These are phyloP conservation scores for Friedmanniomyces simplex DNA, from an alignment of 495 filamentous ascomycete genomes.

Conservation along the genomic window DNA sequence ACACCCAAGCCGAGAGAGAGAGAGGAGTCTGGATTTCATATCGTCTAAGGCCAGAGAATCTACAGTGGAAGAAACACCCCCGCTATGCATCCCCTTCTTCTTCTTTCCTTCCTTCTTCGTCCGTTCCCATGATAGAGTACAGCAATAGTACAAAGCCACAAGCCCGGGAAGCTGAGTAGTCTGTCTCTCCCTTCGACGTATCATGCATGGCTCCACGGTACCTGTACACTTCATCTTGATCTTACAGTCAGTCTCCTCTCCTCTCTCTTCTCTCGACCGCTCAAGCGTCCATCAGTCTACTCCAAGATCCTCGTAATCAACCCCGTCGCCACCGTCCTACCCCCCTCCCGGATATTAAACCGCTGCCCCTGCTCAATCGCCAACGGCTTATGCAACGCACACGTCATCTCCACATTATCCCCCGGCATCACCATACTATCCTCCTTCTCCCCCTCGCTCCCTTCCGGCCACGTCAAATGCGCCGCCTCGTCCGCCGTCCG, in stretches of 20 bases:
- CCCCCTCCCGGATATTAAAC: constrained; percentile 94
- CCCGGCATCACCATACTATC: constrained; percentile 85
- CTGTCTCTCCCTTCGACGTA: too few relatives aligned
- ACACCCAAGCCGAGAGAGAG: too few relatives aligned
- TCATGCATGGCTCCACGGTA: background rate
- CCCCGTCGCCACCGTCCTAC: constrained; percentile 85
- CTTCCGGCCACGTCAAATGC: constrained; percentile 72
- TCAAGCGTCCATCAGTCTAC: constrained; percentile 23
- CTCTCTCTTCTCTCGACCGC: background rate
- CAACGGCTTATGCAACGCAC: constrained; percentile 65
- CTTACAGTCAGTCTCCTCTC: background rate
- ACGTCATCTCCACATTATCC: constrained; percentile 96
- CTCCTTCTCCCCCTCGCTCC: constrained; percentile 46
- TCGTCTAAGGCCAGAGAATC: background rate
- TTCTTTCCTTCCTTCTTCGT: background rate
- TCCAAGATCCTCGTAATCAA: constrained; percentile 75
- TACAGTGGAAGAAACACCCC: background rate
- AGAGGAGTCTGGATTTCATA: background rate
- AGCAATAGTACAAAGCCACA: background rate
- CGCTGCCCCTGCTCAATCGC: constrained; percentile 83
- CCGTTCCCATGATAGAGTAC: background rate
- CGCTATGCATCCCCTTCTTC: background rate
- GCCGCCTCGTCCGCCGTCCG: constrained; percentile 87
- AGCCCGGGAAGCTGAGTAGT: background rate
- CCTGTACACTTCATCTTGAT: background rate